Evolutionary conservation across 208 protist genomes (phyloP).

Genomic region (Leptomonas pyrrhocoris): DNA sequence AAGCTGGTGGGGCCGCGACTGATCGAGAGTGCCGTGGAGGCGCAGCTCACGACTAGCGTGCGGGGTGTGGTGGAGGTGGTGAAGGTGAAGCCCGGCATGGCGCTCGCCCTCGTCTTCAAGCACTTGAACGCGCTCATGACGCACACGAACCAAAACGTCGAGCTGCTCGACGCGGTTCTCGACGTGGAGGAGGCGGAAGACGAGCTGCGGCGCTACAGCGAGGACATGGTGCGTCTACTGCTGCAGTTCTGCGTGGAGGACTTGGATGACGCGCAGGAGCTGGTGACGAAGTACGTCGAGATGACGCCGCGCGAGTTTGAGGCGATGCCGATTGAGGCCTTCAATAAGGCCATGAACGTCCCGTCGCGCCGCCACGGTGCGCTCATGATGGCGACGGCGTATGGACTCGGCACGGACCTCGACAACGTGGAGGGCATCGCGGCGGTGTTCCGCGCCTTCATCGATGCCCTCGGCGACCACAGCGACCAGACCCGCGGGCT

Average conservation of each 20-base stretch:
- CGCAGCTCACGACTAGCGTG: conserved; percentile 82
- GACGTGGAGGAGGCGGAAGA: conserved; percentile 82
- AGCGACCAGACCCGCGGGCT: conserved; percentile 43
- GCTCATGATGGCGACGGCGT: conserved; percentile 72
- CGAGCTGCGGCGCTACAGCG: conserved; percentile 67
- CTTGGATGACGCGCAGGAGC: conserved; percentile 56
- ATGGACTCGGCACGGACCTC: conserved; percentile 60
- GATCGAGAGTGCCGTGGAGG: conserved; percentile 86
- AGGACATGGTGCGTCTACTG: conserved; percentile 59
- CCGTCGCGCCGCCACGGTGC: conserved; percentile 69
- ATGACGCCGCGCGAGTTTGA: conserved; percentile 50
- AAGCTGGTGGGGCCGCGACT: conserved; percentile 70
- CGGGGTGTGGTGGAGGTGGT: conserved; percentile 91
- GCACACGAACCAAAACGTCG: conserved; percentile 66
- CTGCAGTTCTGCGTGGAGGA: conserved; percentile 70
- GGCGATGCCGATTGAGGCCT: conserved; percentile 60
- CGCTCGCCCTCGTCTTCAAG: conserved; percentile 85
- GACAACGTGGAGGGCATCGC: conserved; percentile 76
- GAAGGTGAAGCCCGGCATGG: conserved; percentile 84
- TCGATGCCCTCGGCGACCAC: conserved; percentile 75
- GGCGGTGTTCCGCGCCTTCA: conserved; percentile 64
- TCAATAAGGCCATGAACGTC: conserved; percentile 64
- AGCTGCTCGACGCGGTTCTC: conserved; percentile 81
- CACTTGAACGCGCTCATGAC: conserved; percentile 49
- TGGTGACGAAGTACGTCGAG: conserved; percentile 72